Base-by-base conservation (phyloP, 371 early-diverging fungal genomes). In the Mucor irregularis region DNA sequence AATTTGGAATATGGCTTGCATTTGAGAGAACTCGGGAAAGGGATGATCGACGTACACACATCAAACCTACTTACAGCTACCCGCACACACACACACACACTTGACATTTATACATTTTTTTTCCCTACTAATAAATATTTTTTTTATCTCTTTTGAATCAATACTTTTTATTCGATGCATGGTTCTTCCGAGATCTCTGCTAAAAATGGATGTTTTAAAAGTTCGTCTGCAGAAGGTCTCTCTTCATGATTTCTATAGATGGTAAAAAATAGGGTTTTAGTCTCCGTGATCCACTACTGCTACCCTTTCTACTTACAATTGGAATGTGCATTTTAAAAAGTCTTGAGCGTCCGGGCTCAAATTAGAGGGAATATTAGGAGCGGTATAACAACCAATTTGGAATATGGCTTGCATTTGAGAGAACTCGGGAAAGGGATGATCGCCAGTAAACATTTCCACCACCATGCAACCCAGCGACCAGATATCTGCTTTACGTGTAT, bases 391-490 rank as follows among this genome's bases (percentile, higher is more conserved):
- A 16, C 96, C 96, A 54, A 93, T 90, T 78, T 87, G 85, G 75
- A 91, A 94, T 63, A 95, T 90, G 4, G 96, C 95, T 72, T 96
- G 93, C 83, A 93, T 88, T 69, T 95, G 94, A 40, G 90, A 88
- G 44, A 88, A 86, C 37, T 90, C 86, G n/a, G 92, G 88, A 82
- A 96, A 98, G 5, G 98, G 98, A 68, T 96, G 96, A 14, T 84
- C 80, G 5, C 92, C 94, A 0, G 96, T 95, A 65, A 95, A 85
- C 98, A 98, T 98, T 73, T 98, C 98, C 1, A 96, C 87, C 0
- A 94, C 85, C 62, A 98, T 84, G 66, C 98, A 98, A 8, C 99
- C 99, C 22, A 99, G 74, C 35, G 94, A 92, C 99, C 99, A 99
- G 34, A 98, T 95, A 77, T 99, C 99, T 0, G 96, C 97, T 71